Evolutionary conservation across 2,329 filamentous ascomycete species (phyloP), one percentile per base, ranked within the genome.

Genomic region (Ascochyta pisi): DNA sequence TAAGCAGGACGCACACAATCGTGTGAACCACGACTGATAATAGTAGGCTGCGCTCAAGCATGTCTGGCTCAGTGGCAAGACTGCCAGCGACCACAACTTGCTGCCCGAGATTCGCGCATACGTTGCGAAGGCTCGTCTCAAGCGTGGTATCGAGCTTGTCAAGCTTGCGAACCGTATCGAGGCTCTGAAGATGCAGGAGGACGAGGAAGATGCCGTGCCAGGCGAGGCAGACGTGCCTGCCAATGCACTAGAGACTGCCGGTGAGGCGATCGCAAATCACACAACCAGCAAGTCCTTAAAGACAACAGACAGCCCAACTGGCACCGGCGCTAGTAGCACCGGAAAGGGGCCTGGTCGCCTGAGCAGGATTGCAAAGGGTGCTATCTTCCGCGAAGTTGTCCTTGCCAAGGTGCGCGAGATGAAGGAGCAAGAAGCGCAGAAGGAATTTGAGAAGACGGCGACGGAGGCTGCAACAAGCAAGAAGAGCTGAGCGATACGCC

Each of bases 131-230:
- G 91, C 92, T 54, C 92, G 92, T 60, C 89, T 99, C 66, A 90
- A 90, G 77, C 90, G 94, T 62, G 94, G 93, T 69, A 96, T 99
- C 79, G 92, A 98, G 78, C 88, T 96, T 71, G 90, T 98, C 82
- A 97, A 96, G 80, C 86, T 99, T 50, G 88, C 92, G 63, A 97
- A 97, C 79, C 91, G 94, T 62, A 98, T 99, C 79, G 92, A 96
- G 75, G 85, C 90, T 29, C 89, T 99, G 80, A 96, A 92, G 80
- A 89, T 96, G 81, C 89, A 95, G 75, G 93, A 96, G 70, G 92
- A 96, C 63, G 92, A 95, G 57, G 87, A 91, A 63, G 89, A 90
- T 54, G 88, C 88, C 56, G 87, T 81, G 24, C 81, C 84, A 12
- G 82, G 82, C 44, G 75, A 81, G 49, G 78, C 81, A 39, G 84